phyloP scores from a whole-genome alignment of 2,329 filamentous ascomycete genomes.

The Microascus cirrosus region DNA sequence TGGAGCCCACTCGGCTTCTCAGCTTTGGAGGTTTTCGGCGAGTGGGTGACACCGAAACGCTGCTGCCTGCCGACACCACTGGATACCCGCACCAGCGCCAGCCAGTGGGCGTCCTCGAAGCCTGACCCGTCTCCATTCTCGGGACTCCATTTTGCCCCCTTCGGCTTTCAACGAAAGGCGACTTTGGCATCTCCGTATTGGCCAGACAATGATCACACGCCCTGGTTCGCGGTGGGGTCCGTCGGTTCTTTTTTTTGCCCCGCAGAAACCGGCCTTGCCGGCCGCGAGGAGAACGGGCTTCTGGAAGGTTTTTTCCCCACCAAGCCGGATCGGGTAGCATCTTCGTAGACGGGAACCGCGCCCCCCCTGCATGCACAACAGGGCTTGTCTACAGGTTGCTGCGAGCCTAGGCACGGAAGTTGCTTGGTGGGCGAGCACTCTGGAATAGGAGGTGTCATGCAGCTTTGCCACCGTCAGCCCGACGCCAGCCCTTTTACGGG shows the following conservation, averaged over 20 bases:
- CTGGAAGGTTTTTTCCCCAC: background rate
- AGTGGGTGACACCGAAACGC: background rate
- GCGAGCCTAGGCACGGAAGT: no score
- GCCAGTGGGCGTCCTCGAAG: background rate
- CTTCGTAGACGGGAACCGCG: background rate
- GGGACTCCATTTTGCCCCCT: background rate
- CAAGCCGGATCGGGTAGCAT: background rate
- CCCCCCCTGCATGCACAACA: background rate
- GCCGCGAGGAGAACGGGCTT: background rate
- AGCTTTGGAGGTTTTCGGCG: background rate
- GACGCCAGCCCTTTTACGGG: no score
- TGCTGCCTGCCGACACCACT: background rate
- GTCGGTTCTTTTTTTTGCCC: no score
- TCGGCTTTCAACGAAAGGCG: background rate
- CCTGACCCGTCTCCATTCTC: background rate
- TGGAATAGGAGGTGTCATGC: no score
- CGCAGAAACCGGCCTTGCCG: background rate
- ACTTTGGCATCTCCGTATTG: background rate
- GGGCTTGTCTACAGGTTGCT: background rate
- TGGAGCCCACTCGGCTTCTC: background rate
- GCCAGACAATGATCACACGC: background rate
- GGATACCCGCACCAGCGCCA: background rate
- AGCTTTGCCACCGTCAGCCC: no score
- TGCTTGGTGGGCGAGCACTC: no score
- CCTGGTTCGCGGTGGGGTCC: background rate